phyloP scores from a whole-genome alignment of 2,329 filamentous ascomycete genomes.

The Xylariaceae sp. region DNA sequence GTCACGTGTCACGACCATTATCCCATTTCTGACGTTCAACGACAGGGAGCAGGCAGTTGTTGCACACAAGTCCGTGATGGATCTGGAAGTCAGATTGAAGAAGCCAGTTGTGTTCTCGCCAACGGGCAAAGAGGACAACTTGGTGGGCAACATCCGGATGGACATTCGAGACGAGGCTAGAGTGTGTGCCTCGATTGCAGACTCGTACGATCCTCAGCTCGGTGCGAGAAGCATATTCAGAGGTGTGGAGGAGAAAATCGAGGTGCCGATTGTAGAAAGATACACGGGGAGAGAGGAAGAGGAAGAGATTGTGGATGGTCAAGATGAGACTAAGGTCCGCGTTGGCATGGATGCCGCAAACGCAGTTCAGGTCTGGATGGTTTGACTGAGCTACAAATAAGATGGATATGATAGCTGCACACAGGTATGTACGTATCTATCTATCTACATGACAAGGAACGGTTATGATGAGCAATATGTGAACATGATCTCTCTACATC shows the following conservation, averaged over 20 bases:
- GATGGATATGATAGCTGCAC: no score
- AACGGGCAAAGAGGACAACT: constrained; percentile 25
- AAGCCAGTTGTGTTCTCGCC: constrained; percentile 28
- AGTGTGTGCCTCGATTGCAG: constrained; percentile 30
- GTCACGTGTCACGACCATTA: constrained; percentile 35
- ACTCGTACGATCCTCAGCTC: constrained; percentile 30
- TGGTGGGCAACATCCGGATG: constrained; percentile 33
- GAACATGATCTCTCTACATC: no score
- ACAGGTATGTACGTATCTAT: no score
- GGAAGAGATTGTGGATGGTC: no score
- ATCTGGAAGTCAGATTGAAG: constrained; percentile 25
- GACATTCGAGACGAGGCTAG: constrained; percentile 26
- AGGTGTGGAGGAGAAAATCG: constrained; percentile 18
- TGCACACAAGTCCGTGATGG: constrained; percentile 38
- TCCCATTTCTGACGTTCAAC: constrained; percentile 25
- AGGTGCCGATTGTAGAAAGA: constrained; percentile 25
- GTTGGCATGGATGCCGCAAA: no score
- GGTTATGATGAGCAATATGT: no score
- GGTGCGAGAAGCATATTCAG: constrained; percentile 33
- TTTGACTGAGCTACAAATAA: no score
- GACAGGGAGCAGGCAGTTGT: constrained; percentile 34
- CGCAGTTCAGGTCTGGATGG: no score
- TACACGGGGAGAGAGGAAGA: no score
- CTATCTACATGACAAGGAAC: no score
- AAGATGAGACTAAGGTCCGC: no score